Base-by-base conservation (phyloP, 2,329 filamentous ascomycete species). In the Epichloe typhina region DNA sequence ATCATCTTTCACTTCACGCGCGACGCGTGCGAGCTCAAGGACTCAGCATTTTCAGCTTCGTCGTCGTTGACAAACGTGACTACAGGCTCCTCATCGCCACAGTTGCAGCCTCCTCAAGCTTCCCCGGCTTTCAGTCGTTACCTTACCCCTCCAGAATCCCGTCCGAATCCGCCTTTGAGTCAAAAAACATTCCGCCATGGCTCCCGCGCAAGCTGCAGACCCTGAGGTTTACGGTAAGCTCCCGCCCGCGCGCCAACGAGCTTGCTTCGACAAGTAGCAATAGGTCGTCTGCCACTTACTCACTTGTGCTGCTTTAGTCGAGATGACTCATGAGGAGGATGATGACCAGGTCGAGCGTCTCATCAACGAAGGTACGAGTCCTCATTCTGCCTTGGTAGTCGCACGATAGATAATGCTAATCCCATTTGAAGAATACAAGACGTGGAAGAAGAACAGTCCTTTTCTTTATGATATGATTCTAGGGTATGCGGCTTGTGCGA, bases 361-460 rank as follows among this genome's bases (percentile, higher is more conserved):
- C 54, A 89, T 97, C 70, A 97, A 97, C 60, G 93, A 98, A 74
- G 86, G 85, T 85, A 72, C 47, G 47, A 19, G 11, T 6, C 43
- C 15, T 46, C 19, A 13, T 33, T 6, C 36, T 26, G 38, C 19
- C 26, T 6, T 38, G 33, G 13, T 40, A n/a, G 19, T 36, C 17
- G 44, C 23, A 37, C 2, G 3, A 44, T 12, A n/a, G 3, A 44
- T 12, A 8, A 41, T 9, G 31, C 47, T 52, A 38, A 52, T 31
- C 15, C 17, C 42, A 15, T 40, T 50, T 53, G 15, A 17, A 89
- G 93, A 98, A 68, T 98, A 98, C 79, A 98, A 98, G 69, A 96
- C 91, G 58, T 98, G 93, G 93, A 98, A 98, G 77, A 98, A 98
- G 76, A 98, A 98, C 70, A 88, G 87, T 57, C 90, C 93, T 3